Evolutionary conservation across 768 basidiomycete species (phyloP).

Genomic region (Xanthoconium purpureum): DNA sequence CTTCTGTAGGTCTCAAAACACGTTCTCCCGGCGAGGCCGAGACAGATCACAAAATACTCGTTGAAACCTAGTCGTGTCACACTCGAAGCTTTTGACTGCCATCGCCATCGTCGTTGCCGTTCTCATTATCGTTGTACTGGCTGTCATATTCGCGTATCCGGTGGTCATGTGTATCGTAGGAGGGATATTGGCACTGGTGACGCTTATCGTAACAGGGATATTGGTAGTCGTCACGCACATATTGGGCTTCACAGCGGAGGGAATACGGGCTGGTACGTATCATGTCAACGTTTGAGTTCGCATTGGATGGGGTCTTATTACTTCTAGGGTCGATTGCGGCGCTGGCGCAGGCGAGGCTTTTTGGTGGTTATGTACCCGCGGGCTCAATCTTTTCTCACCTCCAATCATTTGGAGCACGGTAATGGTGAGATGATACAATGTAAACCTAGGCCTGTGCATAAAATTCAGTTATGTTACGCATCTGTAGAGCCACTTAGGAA

Average conservation of each 20-base stretch:
- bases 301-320: background rate
- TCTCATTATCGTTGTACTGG: background rate
- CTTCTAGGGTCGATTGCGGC: conserved; percentile 10
- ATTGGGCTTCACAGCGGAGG: background rate
- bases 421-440: too few species aligned
- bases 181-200: background rate
- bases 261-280: conserved; percentile 6
- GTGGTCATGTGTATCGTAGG: too few species aligned
- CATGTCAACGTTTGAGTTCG: background rate
- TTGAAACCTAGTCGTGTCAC: background rate
- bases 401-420: conserved; percentile 8
- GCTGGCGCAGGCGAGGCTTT: background rate
- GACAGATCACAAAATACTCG: background rate
- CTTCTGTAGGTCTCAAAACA: conserved; percentile 2
- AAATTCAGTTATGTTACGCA: too few species aligned
- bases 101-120: background rate
- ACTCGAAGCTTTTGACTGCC: background rate
- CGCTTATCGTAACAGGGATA: accelerated
- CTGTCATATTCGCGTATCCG: too few species aligned
- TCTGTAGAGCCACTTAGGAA: too few species aligned
- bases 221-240: too few species aligned
- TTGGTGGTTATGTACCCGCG: background rate
- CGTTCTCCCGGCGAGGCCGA: background rate
- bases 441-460: too few species aligned
- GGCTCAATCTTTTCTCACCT: background rate